Evolutionary conservation across 176 grass and related monocot species (phyloP).

Genomic region (Coix lacrymajobi): DNA sequence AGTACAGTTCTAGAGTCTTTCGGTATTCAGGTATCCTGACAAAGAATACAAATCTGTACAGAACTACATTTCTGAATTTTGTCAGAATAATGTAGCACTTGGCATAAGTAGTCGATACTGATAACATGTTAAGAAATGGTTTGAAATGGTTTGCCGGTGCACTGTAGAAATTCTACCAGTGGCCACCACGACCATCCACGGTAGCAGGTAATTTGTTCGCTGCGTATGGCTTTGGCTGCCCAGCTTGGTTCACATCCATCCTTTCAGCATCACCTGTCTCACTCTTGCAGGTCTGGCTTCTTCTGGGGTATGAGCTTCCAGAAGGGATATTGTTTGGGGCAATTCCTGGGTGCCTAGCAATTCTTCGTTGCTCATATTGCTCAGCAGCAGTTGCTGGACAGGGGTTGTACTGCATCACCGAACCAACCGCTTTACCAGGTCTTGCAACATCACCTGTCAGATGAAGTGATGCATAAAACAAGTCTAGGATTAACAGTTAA

Average conservation of each 20-base stretch:
- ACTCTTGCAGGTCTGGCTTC: constrained; percentile 73
- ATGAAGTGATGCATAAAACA: constrained; percentile 9
- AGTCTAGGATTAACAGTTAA: neutral
- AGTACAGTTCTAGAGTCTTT: neutral
- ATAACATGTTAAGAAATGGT: neutral
- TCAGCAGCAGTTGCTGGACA: constrained; percentile 27
- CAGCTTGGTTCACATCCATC: constrained; percentile 37
- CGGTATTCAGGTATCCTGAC: neutral
- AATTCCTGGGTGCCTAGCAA: constrained; percentile 34
- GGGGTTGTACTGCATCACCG: constrained; percentile 37
- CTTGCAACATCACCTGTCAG: constrained; percentile 45
- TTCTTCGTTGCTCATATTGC: constrained; percentile 64
- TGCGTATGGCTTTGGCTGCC: constrained; percentile 50
- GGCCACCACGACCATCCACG: constrained; percentile 46
- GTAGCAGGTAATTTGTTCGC: constrained; percentile 61
- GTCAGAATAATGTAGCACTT: constrained; percentile 22
- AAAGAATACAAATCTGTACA: constrained; percentile 38
- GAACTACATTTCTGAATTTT: constrained; percentile 19
- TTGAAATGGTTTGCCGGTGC: neutral
- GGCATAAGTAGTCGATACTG: neutral
- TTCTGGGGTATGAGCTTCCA: constrained; percentile 61
- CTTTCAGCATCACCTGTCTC: constrained; percentile 64
- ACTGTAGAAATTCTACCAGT: constrained; percentile 48
- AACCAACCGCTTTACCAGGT: constrained; percentile 61
- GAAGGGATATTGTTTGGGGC: constrained; percentile 52